phyloP scores from a whole-genome alignment of 352 stramenopile genomes.

The Globisporangium echinulatum region DNA sequence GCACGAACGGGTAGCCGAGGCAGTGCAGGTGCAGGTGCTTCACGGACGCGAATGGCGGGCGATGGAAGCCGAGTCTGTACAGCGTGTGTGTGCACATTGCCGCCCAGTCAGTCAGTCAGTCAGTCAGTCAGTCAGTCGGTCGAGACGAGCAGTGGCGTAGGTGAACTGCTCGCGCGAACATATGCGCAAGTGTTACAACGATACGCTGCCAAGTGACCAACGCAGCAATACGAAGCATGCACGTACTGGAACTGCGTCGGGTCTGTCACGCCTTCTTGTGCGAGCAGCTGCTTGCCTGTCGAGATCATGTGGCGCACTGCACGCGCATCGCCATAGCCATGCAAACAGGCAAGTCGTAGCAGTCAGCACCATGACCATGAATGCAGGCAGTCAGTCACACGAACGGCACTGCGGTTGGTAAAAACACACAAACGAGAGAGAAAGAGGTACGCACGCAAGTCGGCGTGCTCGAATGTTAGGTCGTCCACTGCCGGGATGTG shows the following conservation, averaged over 20 bases:
- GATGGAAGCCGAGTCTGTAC: slow-evolving; percentile 64
- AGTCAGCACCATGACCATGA: too few species aligned
- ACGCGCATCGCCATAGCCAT: background rate
- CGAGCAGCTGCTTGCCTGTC: slow-evolving; percentile 44
- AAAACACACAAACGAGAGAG: background rate
- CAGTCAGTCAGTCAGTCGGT: background rate
- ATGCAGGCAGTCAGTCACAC: too few species aligned
- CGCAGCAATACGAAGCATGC: too few species aligned
- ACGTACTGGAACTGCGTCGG: slow-evolving; percentile 26
- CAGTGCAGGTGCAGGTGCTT: slow-evolving; percentile 73
- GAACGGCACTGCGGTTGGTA: too few species aligned
- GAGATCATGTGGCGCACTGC: slow-evolving; percentile 53
- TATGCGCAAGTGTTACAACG: too few species aligned
- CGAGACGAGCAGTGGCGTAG: background rate
- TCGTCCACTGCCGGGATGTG: slow-evolving; percentile 54
- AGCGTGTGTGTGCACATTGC: background rate
- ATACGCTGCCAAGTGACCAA: background rate
- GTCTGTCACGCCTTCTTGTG: slow-evolving; percentile 30
- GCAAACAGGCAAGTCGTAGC: too few species aligned
- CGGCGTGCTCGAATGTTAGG: slow-evolving; percentile 29
- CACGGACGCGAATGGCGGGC: slow-evolving; percentile 60
- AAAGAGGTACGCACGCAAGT: slow-evolving; percentile 28
- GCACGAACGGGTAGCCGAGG: slow-evolving; percentile 53
- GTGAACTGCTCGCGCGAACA: too few species aligned
- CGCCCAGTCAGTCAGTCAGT: too few species aligned